Conservation (phyloP, 352 stramenopile genomes). For the Pythium aristosporum region DNA sequence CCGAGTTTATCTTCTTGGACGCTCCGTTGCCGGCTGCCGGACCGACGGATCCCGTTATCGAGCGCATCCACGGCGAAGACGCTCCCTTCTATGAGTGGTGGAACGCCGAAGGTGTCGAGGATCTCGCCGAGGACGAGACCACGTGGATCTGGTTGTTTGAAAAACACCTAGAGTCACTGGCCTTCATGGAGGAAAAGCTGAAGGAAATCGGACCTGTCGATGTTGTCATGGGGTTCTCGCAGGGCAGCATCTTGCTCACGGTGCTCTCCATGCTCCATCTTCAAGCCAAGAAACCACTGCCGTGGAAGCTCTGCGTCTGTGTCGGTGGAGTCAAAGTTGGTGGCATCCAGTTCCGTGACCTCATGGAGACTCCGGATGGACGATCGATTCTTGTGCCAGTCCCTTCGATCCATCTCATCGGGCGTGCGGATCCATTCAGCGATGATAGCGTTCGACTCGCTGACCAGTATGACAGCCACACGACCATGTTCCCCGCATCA, state of each 20-base stretch:
- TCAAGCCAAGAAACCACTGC: slow-evolving; percentile 24
- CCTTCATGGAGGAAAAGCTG: slow-evolving; percentile 44
- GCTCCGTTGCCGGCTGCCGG: slow-evolving; percentile 20
- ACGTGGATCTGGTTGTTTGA: slow-evolving; percentile 39
- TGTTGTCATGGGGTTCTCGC: slow-evolving; percentile 53
- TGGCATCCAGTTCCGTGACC: slow-evolving; percentile 34
- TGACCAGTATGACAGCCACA: slow-evolving; percentile 7
- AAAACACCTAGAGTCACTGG: slow-evolving; percentile 35
- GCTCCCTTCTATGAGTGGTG: slow-evolving; percentile 52
- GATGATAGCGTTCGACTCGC: slow-evolving; percentile 22
- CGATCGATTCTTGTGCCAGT: slow-evolving; percentile 22
- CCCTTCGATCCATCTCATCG: slow-evolving; percentile 50
- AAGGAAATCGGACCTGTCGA: slow-evolving; percentile 41
- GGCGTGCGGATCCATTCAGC: slow-evolving; percentile 33
- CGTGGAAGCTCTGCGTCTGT: slow-evolving; percentile 45
- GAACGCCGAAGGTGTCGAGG: slow-evolving; percentile 26
- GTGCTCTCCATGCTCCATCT: slow-evolving; percentile 35
- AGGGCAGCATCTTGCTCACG: slow-evolving; percentile 46
- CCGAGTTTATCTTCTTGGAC: slow-evolving; percentile 35
- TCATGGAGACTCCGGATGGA: slow-evolving; percentile 35
- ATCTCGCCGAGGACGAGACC: slow-evolving; percentile 20
- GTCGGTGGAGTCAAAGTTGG: slow-evolving; percentile 36
- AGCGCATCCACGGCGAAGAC: slow-evolving; percentile 24
- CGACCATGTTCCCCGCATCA: slow-evolving; percentile 6
- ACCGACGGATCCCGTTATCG: slow-evolving; percentile 21